Percentiles rank a stretch among this genome's conserved stretches.
phyloP scores from a whole-genome alignment of 1,284 basidiomycete species.

The Trametes hirsuta region DNA sequence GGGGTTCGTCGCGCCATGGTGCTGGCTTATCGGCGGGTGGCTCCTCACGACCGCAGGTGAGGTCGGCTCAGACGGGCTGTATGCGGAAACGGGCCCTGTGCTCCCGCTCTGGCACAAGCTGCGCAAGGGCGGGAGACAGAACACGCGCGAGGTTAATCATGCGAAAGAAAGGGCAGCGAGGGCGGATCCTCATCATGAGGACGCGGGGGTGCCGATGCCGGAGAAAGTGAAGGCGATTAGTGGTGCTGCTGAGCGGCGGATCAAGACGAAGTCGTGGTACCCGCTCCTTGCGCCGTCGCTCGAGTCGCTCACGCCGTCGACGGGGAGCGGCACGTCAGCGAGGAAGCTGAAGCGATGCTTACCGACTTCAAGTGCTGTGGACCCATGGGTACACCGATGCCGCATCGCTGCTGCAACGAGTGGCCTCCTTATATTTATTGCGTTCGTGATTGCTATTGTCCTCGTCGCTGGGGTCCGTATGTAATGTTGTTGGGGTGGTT shows the following conservation, averaged over 20 bases:
- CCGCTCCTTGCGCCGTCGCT: conserved; percentile 30
- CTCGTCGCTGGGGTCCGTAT: conserved; percentile 30
- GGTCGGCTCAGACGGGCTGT: conserved; percentile 22
- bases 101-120: conserved; percentile 39
- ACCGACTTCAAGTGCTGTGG: conserved; percentile 14
- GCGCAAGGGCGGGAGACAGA: conserved; percentile 7
- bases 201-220: conserved; percentile 3
- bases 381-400: conserved; percentile 51
- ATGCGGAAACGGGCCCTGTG: conserved; percentile 26
- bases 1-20: conserved; percentile 67
- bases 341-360: conserved; percentile 25
- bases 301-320: conserved; percentile 29
- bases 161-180: not conserved
- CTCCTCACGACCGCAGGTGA: conserved; percentile 47
- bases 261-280: conserved; percentile 24
- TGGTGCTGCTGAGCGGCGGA: conserved; percentile 11
- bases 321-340: conserved; percentile 23
- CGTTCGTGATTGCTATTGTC: conserved; percentile 43
- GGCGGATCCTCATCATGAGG: not conserved
- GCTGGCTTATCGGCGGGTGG: conserved; percentile 76
- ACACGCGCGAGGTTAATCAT: not conserved
- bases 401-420: conserved; percentile 48
- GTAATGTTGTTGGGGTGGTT: not conserved
- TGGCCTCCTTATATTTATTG: conserved; percentile 41
- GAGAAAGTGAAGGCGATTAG: conserved; percentile 7